Conservation (phyloP, 2,329 filamentous ascomycete genomes). For the Fusarium buxicola region DNA sequence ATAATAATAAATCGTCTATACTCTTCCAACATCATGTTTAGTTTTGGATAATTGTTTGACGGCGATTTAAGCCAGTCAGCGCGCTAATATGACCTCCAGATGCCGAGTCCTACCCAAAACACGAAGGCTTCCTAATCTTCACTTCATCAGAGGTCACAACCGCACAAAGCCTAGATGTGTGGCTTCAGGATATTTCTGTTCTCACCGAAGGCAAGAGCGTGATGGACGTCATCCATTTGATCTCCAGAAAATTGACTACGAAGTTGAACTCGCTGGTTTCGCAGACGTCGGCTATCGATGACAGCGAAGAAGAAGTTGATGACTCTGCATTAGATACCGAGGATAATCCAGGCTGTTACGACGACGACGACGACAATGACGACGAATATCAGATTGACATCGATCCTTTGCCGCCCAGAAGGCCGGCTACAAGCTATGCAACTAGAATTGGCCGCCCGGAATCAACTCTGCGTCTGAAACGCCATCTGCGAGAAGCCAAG, state of each 20-base stretch:
- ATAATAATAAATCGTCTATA: background rate
- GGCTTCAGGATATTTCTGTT: constrained; percentile 55
- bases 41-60: too few species aligned
- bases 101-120: constrained; percentile 53
- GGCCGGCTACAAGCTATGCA: background rate
- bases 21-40: too few species aligned
- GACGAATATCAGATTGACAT: constrained; percentile 36
- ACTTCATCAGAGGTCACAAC: constrained; percentile 53
- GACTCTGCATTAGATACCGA: constrained; percentile 25
- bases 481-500: constrained; percentile 65
- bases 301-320: constrained; percentile 1
- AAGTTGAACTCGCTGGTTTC: constrained; percentile 13
- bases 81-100: constrained; percentile 25
- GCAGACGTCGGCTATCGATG: background rate
- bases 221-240: constrained; percentile 25
- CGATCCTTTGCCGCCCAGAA: constrained; percentile 18
- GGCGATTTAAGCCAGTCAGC: too few species aligned
- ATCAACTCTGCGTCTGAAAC: constrained; percentile 29
- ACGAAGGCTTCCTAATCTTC: constrained; percentile 57
- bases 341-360: constrained; percentile 6
- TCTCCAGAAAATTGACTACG: constrained; percentile 28
- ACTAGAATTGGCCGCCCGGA: background rate
- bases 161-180: constrained; percentile 54
- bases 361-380: constrained; percentile 16
- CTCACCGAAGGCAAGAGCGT: constrained; percentile 49